These are phyloP conservation scores for Thalassia testudinum DNA, from an alignment of 116 monocot species.

Conservation along the genomic window DNA sequence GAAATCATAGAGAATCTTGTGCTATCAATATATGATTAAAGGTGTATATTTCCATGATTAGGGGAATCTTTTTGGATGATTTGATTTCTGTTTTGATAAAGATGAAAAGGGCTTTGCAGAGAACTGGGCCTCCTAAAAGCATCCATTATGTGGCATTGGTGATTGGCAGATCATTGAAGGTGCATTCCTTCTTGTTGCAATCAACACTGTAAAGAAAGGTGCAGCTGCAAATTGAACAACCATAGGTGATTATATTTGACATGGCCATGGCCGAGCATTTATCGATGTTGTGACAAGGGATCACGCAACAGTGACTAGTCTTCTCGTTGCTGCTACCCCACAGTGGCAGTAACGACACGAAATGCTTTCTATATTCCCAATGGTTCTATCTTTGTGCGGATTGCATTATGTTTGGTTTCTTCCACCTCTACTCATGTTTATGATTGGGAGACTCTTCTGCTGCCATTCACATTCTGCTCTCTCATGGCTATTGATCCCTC, in stretches of 20 bases:
- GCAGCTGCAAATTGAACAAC: constrained; percentile 87
- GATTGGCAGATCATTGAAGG: constrained; percentile 91
- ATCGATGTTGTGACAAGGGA: constrained; percentile 99
- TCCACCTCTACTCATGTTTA: too few relatives aligned
- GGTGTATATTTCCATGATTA: too few relatives aligned
- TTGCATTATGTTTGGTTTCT: constrained; percentile 81
- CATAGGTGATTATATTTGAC: constrained; percentile 89
- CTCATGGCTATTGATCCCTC: too few relatives aligned
- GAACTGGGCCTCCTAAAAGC: constrained; percentile 91
- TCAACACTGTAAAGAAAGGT: constrained; percentile 96
- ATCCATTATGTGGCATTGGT: constrained; percentile 94
- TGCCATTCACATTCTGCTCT: too few relatives aligned
- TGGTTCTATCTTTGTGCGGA: constrained; percentile 90
- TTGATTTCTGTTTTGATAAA: too few relatives aligned
- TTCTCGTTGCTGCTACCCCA: constrained; percentile 81
- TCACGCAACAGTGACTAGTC: constrained; percentile 92
- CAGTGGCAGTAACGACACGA: constrained; percentile 67
- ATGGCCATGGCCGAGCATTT: constrained; percentile 94
- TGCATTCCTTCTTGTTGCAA: constrained; percentile 82
- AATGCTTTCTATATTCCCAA: constrained; percentile 95
- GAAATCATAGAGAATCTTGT: too few relatives aligned
- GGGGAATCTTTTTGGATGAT: too few relatives aligned
- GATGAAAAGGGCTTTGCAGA: too few relatives aligned
- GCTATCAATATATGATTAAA: too few relatives aligned
- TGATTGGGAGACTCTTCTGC: too few relatives aligned